phyloP scores from a whole-genome alignment of 2,329 filamentous ascomycete species.

The Emmonsiellopsis sp. region DNA sequence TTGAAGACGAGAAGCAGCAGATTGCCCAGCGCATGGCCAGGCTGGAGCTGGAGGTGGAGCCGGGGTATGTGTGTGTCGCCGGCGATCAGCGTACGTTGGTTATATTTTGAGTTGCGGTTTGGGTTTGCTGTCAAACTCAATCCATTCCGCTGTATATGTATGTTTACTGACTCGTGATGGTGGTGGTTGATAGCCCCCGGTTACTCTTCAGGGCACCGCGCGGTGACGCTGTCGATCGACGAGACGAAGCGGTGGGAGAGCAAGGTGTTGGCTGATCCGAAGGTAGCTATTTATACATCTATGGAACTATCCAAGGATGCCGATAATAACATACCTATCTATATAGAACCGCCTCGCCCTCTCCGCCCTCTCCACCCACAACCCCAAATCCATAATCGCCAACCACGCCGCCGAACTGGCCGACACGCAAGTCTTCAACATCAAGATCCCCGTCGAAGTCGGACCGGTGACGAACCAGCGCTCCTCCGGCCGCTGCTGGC shows the following conservation, averaged over 20 bases:
- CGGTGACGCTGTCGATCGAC: conserved; percentile 13
- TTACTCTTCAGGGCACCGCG: conserved; percentile 9
- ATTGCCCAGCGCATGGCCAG: conserved; percentile 3
- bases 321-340: neutral
- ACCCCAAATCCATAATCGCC: conserved; percentile 57
- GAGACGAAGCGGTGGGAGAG: conserved; percentile 19
- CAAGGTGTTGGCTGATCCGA: conserved; percentile 17
- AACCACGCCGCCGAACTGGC: conserved; percentile 53
- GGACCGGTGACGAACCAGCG: conserved; percentile 77
- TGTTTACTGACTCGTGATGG: too few relatives aligned
- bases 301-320: neutral
- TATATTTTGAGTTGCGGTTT: neutral
- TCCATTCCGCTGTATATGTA: neutral
- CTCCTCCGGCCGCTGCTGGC: conserved; percentile 76
- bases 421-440: conserved; percentile 73
- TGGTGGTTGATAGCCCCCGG: conserved; percentile 10
- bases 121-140: neutral
- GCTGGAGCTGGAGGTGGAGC: neutral
- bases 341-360: conserved; percentile 60
- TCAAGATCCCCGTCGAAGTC: conserved; percentile 73
- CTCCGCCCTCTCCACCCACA: conserved; percentile 58
- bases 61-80: conserved; percentile 6
- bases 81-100: conserved; percentile 10
- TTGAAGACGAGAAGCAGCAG: conserved; percentile 1
- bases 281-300: conserved; percentile 12